phyloP scores from a whole-genome alignment of 345 rosid genomes.

The Turritis glabra region DNA sequence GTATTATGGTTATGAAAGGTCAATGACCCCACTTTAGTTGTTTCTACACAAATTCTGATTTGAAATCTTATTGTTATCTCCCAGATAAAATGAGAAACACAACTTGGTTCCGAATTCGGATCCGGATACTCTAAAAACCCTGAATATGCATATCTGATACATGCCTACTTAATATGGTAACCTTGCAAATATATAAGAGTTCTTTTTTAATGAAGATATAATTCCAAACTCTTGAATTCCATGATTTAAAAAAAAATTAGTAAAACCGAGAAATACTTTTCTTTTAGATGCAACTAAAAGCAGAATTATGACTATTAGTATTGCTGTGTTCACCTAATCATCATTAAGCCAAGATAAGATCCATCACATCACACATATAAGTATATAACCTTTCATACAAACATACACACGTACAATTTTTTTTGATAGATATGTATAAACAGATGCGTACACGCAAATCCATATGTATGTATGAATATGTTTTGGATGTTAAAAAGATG shows the following conservation, averaged over 20 bases:
- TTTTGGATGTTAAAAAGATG: constrained; percentile 16
- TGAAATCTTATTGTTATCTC: background rate
- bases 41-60: background rate
- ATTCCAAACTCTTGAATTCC: background rate
- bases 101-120: no score
- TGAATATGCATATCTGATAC: no score
- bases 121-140: no score
- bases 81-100: background rate
- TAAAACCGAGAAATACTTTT: background rate
- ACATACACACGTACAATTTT: background rate
- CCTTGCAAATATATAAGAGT: background rate
- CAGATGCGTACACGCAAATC: constrained; percentile 19
- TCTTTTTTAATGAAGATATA: background rate
- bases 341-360: constrained; percentile 10
- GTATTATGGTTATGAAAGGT: background rate
- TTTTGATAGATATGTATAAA: constrained; percentile 5
- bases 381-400: constrained; percentile 2
- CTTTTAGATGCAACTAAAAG: background rate
- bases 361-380: constrained; percentile 28
- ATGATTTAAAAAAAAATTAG: background rate
- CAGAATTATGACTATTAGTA: background rate
- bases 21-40: background rate
- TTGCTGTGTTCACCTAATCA: background rate
- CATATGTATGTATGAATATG: constrained; percentile 17
- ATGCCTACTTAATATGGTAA: background rate